Evolutionary conservation across 148 eudicot species (phyloP), one percentile per base, ranked within the genome.

Genomic region (Selenicereus undatus): DNA sequence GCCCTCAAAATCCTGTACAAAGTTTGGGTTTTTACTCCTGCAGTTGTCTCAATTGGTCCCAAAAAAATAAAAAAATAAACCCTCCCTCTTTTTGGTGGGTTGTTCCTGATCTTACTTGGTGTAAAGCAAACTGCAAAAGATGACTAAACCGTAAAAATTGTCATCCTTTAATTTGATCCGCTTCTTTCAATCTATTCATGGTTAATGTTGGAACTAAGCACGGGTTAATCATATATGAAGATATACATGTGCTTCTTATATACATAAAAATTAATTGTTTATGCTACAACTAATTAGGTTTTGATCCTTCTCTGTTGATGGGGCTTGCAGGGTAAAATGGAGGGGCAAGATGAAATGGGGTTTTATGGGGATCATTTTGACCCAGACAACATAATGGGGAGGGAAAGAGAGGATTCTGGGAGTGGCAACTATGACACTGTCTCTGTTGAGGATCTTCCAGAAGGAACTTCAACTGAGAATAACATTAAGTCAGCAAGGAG

Each of bases 381-480:
- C 13, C 69, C 78, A 60, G 84, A 86, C 52, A 79, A 78, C 43
- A 60, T 42, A 35, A 42, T 87, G 73, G 88, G 82, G 77, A 86
- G 82, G 64, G 81, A 81, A 5, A 82, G 82, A 60, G 87, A 79
- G 43, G 84, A 72, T 60, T 90, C 93, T 64, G 93, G 86, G 3
- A 90, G 91, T 87, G 97, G 91, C n/a, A 89, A 90, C 80, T 75
- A 86, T 75, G 93, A 91, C 51, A 88, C 75, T 51, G 81, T 82
- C 54, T 88, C 91, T 36, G 84, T 84, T 74, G 83, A 80, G 1
- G 88, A 90, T 70, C 83, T 83, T 75, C 86, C 85, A 2, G 87
- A 78, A 14, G 85, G 78, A 51, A 64, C 76, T 16, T 29, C 79
- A 39, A 39, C 5, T 48, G 60, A 60, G 24, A 81, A 21, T 68